Percentiles rank a stretch among this genome's conserved stretches.
Evolutionary conservation across 768 basidiomycete genomes (phyloP).

Genomic region (Naganishia vaughanmartiniae): DNA sequence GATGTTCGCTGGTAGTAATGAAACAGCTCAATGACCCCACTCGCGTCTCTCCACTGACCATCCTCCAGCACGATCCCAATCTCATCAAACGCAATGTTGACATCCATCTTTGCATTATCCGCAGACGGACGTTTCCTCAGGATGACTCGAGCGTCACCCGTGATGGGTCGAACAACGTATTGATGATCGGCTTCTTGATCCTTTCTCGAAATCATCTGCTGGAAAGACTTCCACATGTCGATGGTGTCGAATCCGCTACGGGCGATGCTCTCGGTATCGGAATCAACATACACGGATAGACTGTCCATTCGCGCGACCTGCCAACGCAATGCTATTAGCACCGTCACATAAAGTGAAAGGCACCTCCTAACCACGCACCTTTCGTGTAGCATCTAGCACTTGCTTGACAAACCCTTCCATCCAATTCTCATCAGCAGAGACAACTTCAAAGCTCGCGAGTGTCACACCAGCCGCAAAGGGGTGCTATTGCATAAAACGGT

Average conservation of each 20-base stretch:
- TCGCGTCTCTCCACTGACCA: constrained; percentile 87
- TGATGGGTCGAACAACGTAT: constrained; percentile 91
- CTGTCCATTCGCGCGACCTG: constrained; percentile 83
- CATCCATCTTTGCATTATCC: constrained; percentile 77
- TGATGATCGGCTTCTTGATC: constrained; percentile 64
- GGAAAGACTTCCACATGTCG: constrained; percentile 71
- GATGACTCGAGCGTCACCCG: constrained; percentile 84
- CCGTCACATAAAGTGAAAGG: neutral
- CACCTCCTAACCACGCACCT: constrained; percentile 57
- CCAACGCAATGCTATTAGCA: constrained; percentile 13
- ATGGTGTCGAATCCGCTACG: constrained; percentile 58
- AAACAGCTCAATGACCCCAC: constrained; percentile 92
- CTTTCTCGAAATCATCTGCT: constrained; percentile 64
- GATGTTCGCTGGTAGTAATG: constrained; percentile 77
- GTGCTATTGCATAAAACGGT: constrained; percentile 60
- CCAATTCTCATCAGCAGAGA: constrained; percentile 86
- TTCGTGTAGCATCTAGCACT: constrained; percentile 80
- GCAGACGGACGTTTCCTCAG: constrained; percentile 76
- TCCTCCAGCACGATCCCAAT: constrained; percentile 88
- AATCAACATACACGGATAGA: constrained; percentile 90
- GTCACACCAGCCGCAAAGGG: constrained; percentile 92
- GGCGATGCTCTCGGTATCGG: constrained; percentile 75
- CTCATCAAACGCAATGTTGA: constrained; percentile 83
- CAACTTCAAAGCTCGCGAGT: constrained; percentile 77
- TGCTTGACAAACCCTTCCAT: constrained; percentile 84